Evolutionary conservation across 2,329 filamentous ascomycete genomes (phyloP).

Genomic region (Penicillium sp.): DNA sequence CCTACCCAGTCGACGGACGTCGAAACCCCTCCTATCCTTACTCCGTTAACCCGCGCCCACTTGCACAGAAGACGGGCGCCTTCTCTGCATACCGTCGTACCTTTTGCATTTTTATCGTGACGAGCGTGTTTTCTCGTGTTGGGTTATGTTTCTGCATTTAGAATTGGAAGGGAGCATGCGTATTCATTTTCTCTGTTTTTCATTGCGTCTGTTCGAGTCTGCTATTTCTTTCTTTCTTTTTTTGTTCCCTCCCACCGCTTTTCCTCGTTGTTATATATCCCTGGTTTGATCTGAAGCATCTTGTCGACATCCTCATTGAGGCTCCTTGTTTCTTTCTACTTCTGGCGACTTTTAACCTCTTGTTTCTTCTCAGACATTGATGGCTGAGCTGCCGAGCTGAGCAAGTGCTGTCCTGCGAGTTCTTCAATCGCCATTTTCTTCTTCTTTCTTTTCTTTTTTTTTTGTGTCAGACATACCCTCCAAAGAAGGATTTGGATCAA

Average conservation of each 20-base stretch:
- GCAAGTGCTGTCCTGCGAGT: slow-evolving; percentile 10
- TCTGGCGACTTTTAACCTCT: slow-evolving; percentile 12
- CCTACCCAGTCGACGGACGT: neutral
- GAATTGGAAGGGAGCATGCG: slow-evolving; percentile 30
- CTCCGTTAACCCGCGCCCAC: neutral
- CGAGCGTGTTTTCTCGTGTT: slow-evolving; percentile 30
- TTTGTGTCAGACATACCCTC: slow-evolving; percentile 8
- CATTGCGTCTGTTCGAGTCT: slow-evolving; percentile 6
- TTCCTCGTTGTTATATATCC: slow-evolving; percentile 30
- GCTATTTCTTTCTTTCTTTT: slow-evolving; percentile 14
- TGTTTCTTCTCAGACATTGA: slow-evolving; percentile 6
- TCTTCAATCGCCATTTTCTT: slow-evolving; percentile 26
- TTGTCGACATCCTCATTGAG: slow-evolving; percentile 19
- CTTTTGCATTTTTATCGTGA: slow-evolving; percentile 31
- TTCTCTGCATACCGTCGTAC: slow-evolving; percentile 24
- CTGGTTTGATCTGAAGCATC: slow-evolving; percentile 33
- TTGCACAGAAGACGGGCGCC: slow-evolving; percentile 11
- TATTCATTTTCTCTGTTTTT: slow-evolving; percentile 22
- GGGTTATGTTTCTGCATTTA: slow-evolving; percentile 31
- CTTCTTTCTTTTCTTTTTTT: slow-evolving; percentile 25
- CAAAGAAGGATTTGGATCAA: slow-evolving; percentile 4
- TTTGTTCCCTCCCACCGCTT: slow-evolving; percentile 11
- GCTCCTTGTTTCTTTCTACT: slow-evolving; percentile 15
- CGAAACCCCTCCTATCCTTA: neutral
- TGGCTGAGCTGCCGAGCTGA: slow-evolving; percentile 20